Percentiles rank a stretch among this genome's conserved stretches.
Evolutionary conservation across 208 protist species (phyloP).

Genomic region (Wallacemonas sp.): DNA sequence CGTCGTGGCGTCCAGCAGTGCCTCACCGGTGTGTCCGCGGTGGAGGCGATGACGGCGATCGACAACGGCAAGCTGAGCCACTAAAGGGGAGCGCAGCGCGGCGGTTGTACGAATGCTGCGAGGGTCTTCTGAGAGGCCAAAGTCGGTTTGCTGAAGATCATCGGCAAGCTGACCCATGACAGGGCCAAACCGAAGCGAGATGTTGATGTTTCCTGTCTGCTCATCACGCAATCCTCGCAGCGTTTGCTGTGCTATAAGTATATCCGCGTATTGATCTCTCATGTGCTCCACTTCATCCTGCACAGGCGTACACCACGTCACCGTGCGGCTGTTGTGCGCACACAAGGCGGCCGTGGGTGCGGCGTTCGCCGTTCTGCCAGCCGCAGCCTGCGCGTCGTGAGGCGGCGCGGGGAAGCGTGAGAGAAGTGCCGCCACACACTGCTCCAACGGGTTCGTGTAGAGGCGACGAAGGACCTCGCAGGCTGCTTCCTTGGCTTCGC

Average conservation of each 20-base stretch:
- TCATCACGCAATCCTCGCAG: neutral
- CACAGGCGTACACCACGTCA: constrained; percentile 4
- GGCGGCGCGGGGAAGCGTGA: neutral
- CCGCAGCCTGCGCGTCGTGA: neutral
- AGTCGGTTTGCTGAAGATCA: too few species aligned
- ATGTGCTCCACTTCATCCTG: neutral
- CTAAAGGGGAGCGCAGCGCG: neutral
- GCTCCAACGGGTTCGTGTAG: constrained; percentile 9
- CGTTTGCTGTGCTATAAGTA: neutral
- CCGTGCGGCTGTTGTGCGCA: neutral
- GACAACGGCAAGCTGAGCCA: constrained; percentile 3
- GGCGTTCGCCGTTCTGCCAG: neutral
- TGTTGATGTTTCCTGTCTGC: neutral
- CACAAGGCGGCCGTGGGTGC: neutral
- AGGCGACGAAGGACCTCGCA: neutral
- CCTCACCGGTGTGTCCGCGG: too few species aligned
- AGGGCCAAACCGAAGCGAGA: constrained; percentile 2
- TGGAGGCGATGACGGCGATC: constrained; percentile 12
- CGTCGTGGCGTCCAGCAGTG: neutral
- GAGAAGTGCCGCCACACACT: neutral
- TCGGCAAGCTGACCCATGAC: too few species aligned
- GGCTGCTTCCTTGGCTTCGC: neutral
- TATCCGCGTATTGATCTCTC: constrained; percentile 1
- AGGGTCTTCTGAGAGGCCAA: too few species aligned
- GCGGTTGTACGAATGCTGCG: too few species aligned